Evolutionary conservation across 2,329 filamentous ascomycete genomes (phyloP).

Genomic region (Epichloe sylvatica): DNA sequence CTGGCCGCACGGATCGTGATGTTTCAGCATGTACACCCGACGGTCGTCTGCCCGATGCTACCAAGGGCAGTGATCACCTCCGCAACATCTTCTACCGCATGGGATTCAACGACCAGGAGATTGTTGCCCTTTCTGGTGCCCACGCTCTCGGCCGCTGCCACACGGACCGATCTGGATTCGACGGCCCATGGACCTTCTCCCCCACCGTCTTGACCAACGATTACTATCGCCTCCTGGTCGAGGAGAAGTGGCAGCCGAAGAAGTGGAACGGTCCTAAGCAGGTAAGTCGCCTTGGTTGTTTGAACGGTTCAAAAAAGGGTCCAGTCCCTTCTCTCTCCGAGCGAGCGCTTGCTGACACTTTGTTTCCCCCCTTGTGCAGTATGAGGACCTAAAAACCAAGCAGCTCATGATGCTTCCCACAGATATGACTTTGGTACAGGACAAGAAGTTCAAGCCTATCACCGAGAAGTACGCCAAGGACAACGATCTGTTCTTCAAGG

Average conservation of each 20-base stretch:
- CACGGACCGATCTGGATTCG: slow-evolving; percentile 72
- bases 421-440: slow-evolving; percentile 74
- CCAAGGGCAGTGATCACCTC: slow-evolving; percentile 67
- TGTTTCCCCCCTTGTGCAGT: slow-evolving; percentile 36
- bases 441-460: slow-evolving; percentile 69
- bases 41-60: slow-evolving; percentile 69
- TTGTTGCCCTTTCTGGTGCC: slow-evolving; percentile 75
- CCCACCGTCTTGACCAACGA: slow-evolving; percentile 85
- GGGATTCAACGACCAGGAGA: slow-evolving; percentile 96
- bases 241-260: slow-evolving; percentile 85
- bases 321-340: slow-evolving; percentile 2
- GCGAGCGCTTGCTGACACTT: slow-evolving; percentile 5
- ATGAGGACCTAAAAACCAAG: slow-evolving; percentile 77
- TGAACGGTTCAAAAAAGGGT: background rate
- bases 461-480: slow-evolving; percentile 86
- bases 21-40: slow-evolving; percentile 80
- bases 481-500: slow-evolving; percentile 82
- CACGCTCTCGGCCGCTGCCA: slow-evolving; percentile 87
- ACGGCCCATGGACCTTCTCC: slow-evolving; percentile 85
- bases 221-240: slow-evolving; percentile 74
- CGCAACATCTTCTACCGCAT: slow-evolving; percentile 90
- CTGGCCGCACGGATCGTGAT: slow-evolving; percentile 71
- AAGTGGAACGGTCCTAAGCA: slow-evolving; percentile 86
- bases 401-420: slow-evolving; percentile 94
- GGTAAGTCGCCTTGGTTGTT: slow-evolving; percentile 18